phyloP scores from a whole-genome alignment of 768 basidiomycete species.

The Neoboletus brunneissimus region DNA sequence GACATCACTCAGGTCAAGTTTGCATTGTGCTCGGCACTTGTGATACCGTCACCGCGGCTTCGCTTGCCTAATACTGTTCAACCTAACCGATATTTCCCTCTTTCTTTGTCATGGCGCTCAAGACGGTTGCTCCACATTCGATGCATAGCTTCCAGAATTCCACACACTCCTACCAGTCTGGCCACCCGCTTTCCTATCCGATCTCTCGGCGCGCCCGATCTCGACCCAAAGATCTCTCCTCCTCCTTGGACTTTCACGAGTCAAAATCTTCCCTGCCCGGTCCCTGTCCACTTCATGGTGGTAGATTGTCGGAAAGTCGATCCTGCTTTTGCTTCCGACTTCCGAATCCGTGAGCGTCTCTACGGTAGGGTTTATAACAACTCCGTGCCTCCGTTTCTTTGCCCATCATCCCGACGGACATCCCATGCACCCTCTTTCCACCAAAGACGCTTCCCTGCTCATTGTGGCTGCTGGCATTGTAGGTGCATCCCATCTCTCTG shows the following conservation, averaged over 20 bases:
- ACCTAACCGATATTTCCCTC: constrained; percentile 32
- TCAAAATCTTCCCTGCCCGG: constrained; percentile 22
- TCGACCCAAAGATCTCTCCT: constrained; percentile 18
- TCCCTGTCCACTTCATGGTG: constrained; percentile 22
- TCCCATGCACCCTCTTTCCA: constrained; percentile 20
- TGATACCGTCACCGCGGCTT: constrained; percentile 38
- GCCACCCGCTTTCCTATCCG: constrained; percentile 12
- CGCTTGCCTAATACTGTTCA: constrained; percentile 31
- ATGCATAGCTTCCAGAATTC: constrained; percentile 21
- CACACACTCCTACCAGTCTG: constrained; percentile 1
- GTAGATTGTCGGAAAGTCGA: constrained; percentile 39
- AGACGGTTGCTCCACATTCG: constrained; percentile 24
- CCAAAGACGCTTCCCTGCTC: constrained; percentile 22
- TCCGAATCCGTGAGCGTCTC: constrained; percentile 33
- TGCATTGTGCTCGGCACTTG: constrained; percentile 34
- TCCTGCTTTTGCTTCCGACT: constrained; percentile 29
- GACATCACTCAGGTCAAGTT: constrained; percentile 32
- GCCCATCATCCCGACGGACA: constrained; percentile 15
- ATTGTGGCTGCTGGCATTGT: constrained; percentile 25
- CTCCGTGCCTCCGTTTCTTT: constrained; percentile 12
- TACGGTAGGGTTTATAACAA: constrained; percentile 22
- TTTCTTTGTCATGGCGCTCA: constrained; percentile 31
- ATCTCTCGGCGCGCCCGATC: constrained; percentile 17
- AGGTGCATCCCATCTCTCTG: constrained; percentile 1
- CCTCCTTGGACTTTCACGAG: constrained; percentile 11